Evolutionary conservation across 1,284 basidiomycete species (phyloP).

Genomic region (Fomitopsis betulina): DNA sequence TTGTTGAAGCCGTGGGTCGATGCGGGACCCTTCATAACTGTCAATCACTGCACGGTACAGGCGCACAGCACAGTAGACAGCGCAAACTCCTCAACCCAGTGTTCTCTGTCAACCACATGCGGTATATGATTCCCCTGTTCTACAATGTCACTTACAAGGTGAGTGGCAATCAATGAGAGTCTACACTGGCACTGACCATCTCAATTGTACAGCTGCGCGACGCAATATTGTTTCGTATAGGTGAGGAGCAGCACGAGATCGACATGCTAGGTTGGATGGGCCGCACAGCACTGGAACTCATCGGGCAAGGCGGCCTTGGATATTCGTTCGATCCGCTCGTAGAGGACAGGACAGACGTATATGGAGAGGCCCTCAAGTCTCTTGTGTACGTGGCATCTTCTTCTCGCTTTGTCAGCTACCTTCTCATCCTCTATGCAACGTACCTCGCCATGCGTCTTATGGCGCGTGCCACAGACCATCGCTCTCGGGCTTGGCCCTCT

Average conservation of each 20-base stretch:
- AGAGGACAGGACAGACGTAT: background rate
- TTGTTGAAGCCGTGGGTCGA: no score
- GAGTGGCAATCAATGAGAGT: background rate
- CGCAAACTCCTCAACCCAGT: constrained; percentile 26
- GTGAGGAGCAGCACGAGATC: constrained; percentile 18
- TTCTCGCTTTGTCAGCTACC: background rate
- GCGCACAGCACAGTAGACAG: constrained; percentile 22
- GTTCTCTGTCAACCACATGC: constrained; percentile 23
- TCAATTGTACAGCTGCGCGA: constrained; percentile 11
- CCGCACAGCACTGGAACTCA: constrained; percentile 32
- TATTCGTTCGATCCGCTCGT: constrained; percentile 29
- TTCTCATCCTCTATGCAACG: background rate
- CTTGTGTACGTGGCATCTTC: background rate
- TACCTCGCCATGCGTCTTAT: no score
- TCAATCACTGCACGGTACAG: background rate
- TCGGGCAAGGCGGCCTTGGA: constrained; percentile 34
- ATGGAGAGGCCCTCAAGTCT: background rate
- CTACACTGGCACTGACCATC: background rate
- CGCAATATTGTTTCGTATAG: constrained; percentile 15
- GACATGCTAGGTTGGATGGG: constrained; percentile 31
- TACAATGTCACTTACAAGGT: constrained; percentile 8
- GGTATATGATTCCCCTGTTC: constrained; percentile 22
- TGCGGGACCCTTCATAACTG: no score
- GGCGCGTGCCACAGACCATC: constrained; percentile 5
- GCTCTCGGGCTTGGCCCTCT: constrained; percentile 2